Evolutionary conservation across 1,284 basidiomycete genomes (phyloP).

Genomic region (Irpex sp.): DNA sequence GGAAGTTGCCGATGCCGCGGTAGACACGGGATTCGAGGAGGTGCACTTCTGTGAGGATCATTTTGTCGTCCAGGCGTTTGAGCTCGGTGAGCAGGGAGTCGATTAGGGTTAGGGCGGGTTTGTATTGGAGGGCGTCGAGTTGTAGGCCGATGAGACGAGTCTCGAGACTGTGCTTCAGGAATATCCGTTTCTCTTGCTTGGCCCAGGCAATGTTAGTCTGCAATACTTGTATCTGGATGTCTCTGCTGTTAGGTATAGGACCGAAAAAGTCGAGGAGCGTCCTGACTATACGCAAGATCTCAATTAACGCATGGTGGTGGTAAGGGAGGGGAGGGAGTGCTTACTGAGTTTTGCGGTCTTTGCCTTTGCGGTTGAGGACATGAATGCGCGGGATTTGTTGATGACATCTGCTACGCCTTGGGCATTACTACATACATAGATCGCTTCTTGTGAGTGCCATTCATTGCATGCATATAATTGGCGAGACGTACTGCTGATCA

Average conservation of each 20-base stretch:
- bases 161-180: conserved; percentile 92
- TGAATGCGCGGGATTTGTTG: conserved; percentile 82
- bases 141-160: conserved; percentile 85
- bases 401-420: conserved; percentile 85
- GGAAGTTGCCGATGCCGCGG: conserved; percentile 85
- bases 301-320: too few relatives aligned
- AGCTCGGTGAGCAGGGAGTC: conserved; percentile 86
- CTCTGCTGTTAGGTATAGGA: conserved; percentile 68
- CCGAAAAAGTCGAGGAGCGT: conserved; percentile 90
- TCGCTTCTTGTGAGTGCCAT: background rate
- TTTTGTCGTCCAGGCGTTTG: conserved; percentile 93
- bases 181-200: conserved; percentile 87
- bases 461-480: background rate
- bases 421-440: conserved; percentile 61
- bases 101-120: conserved; percentile 78
- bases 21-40: conserved; percentile 90
- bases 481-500: conserved; percentile 68
- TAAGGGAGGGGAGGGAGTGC: too few relatives aligned
- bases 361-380: conserved; percentile 94
- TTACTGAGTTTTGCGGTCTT: conserved; percentile 96
- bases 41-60: conserved; percentile 96
- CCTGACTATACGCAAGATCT: conserved; percentile 52
- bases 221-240: conserved; percentile 82
- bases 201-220: conserved; percentile 95
- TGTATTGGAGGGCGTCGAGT: conserved; percentile 75